Evolutionary conservation across 208 protist species (phyloP), one percentile per base, ranked within the genome.

Genomic region (Crithidia brevicula): DNA sequence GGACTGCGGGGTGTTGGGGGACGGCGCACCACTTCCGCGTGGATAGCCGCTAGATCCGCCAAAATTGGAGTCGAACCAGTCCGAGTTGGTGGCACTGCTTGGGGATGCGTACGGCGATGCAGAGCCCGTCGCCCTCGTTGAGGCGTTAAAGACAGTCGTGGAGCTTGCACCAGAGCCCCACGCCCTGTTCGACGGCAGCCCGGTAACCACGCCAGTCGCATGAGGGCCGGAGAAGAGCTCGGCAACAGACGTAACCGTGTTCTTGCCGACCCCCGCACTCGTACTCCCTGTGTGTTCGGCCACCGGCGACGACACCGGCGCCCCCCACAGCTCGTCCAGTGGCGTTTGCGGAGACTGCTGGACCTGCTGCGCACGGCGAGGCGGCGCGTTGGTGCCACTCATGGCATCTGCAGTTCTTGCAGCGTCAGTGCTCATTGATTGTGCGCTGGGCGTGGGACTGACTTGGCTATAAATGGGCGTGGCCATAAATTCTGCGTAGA

Each of bases 281-380:
- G 45, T 13, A 23, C 13, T 1, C 4, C 38, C 13, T 38, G 15
- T 11, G 30, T 49, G 38, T 7, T 58, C 38, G 7, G 46, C 47
- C 62, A 56, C 40, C 3, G 46, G 31, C 15, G 71, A 70, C 1
- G 64, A 50, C 11, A 88, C 79, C 0, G 79, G 79, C 0, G 71
- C 68, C 0, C 72, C 75, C 82, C 82, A 88, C 2, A 88, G 67
- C 51, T 85, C 82, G 51, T 82, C 75, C n/a, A 84, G 46, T 30
- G 63, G 50, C 45, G 40, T 15, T 46, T 66, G 53, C 49, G 7
- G 51, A 30, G 25, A 5, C 16, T 30, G 27, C 34, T 34, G 49
- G 31, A 10, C 8, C 23, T 57, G 38, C 54, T 40, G 22, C 28
- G 34, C 46, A 18, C 36, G 49, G 9, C 59, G 47, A 18, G 40